Base-by-base conservation (phyloP, 1,139 yeast species). In the Suhomyces taliae region DNA sequence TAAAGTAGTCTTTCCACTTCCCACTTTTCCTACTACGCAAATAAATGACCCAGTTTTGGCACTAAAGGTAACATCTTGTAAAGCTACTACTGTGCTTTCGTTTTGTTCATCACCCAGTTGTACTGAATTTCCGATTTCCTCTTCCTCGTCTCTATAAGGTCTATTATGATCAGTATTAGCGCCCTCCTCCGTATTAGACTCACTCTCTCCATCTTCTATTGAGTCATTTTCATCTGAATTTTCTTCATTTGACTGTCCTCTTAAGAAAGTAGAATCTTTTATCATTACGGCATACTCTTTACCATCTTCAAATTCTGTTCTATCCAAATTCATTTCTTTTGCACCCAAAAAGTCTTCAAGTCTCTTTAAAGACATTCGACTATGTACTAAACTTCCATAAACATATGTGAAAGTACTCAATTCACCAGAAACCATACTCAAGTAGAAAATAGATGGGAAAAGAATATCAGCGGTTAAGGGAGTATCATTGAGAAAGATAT, bases 21-120 rank as follows among this genome's bases (percentile, higher is more conserved):
- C 96, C 34, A 88, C 95, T 54, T 78, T 74, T n/a, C 96, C 96
- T 35, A 86, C 84, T 43, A 88, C 69, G 64, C 95, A 85, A 2
- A 84, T 72, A 37, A 89, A 67, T 44, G 79, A 78, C n/a, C 89
- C 89, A 53, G 78, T 78, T 14, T 61, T 67, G 2, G 87, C 88
- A 7, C 61, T 56, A 52, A 85, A 81, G 49, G 72, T 61, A 35
- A 86, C 69, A 50, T 81, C 65, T 33, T 65, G 62, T 40, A 88
- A 68, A 0, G 90, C 90, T 36, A 72, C 41, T 4, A 19, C 24
- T 4, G 24, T 37, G 54, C 43, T 26, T 42, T 34, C 8, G 48
- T 19, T 9, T 34, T 6, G 24, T 36, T 27, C 8, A 19, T 19
- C 24, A 19, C 24, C 24, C 24, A 19, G 24, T 19, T 19, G 24